Evolutionary conservation across 495 filamentous ascomycete genomes (phyloP), one percentile per base, ranked within the genome.

Genomic region (Penicilliopsis zonata): DNA sequence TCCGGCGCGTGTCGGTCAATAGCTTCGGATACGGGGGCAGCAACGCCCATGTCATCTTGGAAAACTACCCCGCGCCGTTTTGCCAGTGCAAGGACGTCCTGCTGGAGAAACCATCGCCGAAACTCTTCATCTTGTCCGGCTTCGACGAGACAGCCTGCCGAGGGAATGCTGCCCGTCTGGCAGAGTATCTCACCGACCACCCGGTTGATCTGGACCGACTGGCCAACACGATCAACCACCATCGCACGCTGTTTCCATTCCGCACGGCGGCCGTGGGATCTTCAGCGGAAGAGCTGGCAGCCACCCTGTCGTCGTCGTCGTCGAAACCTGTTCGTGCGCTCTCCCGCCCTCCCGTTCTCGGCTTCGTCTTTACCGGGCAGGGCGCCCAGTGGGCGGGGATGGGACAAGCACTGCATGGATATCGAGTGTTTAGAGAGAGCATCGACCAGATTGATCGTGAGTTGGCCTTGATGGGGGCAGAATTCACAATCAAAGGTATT

Each of bases 381-480:
- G 63, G 63, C 9, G 61, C 60, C 1, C 63, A 66, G 19, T 62
- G 50, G 43, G 35, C 37, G 5, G 45, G 41, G 1, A 70, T 68
- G 64, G 66, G 60, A 7, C 37, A 42, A 17, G 48, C 57, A 9
- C 32, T 64, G 5, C 28, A 47, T 2, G 15, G 41, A 1, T 60
- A 52, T 27, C 49, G 51, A 4, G 27, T 57, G n/a, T 66, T 66
- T 43, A 21, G 44, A 12, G 26, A 42, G 4, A 41, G 46, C 5
- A 30, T 63, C 4, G 28, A 46, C 17, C 28, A 28, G 4, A 42
- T 44, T 1, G 47, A 49, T 8, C 23, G 5, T 3, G 37, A 28
- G 31, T 30, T 52, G n/a, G 27, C 20, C 7, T 29, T 21, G 1
- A n/a, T 53, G 9, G 49, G 30, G 8, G n/a, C 17, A 9, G 5